A percentile compares a stretch with the other conserved stretches of the same genome.
Conservation (phyloP, 768 basidiomycete species). For the Cyclocybe cylindracea region DNA sequence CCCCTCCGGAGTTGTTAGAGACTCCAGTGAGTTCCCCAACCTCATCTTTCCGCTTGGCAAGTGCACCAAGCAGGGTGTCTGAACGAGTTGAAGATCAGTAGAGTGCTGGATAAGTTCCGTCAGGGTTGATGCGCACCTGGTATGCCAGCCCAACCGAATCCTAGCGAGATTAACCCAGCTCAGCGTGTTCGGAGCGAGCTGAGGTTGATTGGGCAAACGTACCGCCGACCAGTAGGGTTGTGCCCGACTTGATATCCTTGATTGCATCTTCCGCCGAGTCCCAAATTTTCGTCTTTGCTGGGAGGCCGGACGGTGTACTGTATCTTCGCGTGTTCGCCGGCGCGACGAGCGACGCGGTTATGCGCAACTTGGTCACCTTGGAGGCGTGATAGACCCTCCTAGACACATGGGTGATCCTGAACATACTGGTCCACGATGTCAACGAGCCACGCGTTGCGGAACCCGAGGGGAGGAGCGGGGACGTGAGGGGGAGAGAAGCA, state of each 20-base stretch:
- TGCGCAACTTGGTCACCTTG: neutral
- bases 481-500: neutral
- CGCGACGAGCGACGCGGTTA: neutral
- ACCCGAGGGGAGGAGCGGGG: neutral
- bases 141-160: slow-evolving; percentile 88
- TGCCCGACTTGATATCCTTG: slow-evolving; percentile 78
- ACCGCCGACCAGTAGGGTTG: slow-evolving; percentile 83
- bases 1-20: slow-evolving; percentile 85
- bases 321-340: slow-evolving; percentile 21
- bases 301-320: slow-evolving; percentile 32
- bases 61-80: slow-evolving; percentile 84
- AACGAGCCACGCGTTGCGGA: neutral
- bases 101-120: neutral
- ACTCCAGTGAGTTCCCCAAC: slow-evolving; percentile 79
- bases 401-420: slow-evolving; percentile 1
- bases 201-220: slow-evolving; percentile 18
- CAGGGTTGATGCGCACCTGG: slow-evolving; percentile 53
- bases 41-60: slow-evolving; percentile 65
- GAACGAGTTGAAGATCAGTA: neutral
- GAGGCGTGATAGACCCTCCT: neutral
- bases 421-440: neutral
- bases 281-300: slow-evolving; percentile 70
- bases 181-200: neutral
- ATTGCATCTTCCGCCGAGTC: slow-evolving; percentile 81
- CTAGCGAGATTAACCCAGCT: slow-evolving; percentile 34